Conservation (phyloP, 331 rosid genomes). For the Cydonia oblonga region DNA sequence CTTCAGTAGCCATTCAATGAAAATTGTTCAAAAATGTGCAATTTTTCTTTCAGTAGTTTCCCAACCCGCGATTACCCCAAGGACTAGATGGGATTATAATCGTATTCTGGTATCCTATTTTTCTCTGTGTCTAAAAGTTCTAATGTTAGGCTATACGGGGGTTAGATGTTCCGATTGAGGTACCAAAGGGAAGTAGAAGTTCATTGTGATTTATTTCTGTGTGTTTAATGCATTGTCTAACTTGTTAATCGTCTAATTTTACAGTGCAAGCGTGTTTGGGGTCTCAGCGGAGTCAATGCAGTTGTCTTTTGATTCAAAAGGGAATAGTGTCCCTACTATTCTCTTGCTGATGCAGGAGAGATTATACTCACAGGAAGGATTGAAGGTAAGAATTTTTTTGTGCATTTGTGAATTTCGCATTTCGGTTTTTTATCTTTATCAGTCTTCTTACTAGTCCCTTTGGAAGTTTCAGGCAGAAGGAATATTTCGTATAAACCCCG, state of each 20-base stretch:
- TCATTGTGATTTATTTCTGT: too few relatives aligned
- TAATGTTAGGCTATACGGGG: not conserved
- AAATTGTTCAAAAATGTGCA: not conserved
- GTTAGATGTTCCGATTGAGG: not conserved
- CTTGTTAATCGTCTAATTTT: conserved; percentile 4
- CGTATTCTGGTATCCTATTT: not conserved
- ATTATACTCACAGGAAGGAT: conserved; percentile 70
- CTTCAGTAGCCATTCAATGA: not conserved
- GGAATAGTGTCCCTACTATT: conserved; percentile 83
- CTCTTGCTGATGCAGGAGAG: conserved; percentile 93
- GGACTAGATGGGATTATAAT: not conserved
- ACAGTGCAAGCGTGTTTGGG: conserved; percentile 81
- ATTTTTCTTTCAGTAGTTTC: not conserved
- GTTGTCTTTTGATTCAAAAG: conserved; percentile 67
- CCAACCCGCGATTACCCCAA: not conserved
- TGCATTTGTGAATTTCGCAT: not conserved
- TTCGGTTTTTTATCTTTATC: not conserved
- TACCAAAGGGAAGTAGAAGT: not conserved
- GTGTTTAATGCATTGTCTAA: conserved; percentile 14
- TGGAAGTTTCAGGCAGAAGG: conserved; percentile 67
- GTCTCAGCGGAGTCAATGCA: conserved; percentile 98
- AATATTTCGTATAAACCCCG: conserved; percentile 84
- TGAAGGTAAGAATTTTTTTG: conserved; percentile 39
- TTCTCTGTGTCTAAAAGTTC: not conserved
- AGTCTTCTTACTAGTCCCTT: not conserved